A percentile compares a stretch with the other conserved stretches of the same genome.
These are phyloP conservation scores for Gossypium ekmanianum DNA, from an alignment of 345 rosid species.

Conservation along the genomic window DNA sequence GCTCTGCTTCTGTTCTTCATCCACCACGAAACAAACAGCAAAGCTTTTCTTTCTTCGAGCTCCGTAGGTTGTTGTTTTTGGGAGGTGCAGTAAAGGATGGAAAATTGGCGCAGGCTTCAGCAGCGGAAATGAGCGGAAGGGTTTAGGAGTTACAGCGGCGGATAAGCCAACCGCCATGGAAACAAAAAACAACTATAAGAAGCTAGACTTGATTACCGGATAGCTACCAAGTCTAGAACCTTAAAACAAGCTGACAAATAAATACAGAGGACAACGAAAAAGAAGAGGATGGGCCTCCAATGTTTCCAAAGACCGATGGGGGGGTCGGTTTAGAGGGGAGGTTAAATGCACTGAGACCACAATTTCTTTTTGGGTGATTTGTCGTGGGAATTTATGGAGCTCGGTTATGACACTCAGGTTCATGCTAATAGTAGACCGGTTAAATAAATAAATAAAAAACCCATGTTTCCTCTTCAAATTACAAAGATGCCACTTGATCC, in stretches of 20 bases:
- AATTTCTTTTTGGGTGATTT: background rate
- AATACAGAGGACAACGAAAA: background rate
- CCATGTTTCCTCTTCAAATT: background rate
- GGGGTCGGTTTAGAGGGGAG: background rate
- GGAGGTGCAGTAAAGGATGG: constrained; percentile 24
- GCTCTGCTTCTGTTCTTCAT: constrained; percentile 47
- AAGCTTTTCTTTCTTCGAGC: constrained; percentile 29
- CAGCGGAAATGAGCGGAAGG: constrained; percentile 29
- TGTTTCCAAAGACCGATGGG: background rate
- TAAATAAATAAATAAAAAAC: background rate
- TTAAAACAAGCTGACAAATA: background rate
- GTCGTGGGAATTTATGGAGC: background rate
- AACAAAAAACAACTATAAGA: background rate
- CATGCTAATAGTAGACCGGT: background rate
- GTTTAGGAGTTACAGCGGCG: constrained; percentile 41
- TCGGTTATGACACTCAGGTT: background rate
- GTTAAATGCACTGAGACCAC: constrained; percentile 44
- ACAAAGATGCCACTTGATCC: background rate
- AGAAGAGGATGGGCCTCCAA: background rate
- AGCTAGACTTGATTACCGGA: background rate
- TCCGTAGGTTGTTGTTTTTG: background rate
- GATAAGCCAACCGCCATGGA: constrained; percentile 69
- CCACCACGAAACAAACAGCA: constrained; percentile 59
- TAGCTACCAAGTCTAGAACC: background rate
- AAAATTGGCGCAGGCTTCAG: constrained; percentile 32